phyloP scores from a whole-genome alignment of 768 basidiomycete genomes.

The Hemileccinum rubropunctum region DNA sequence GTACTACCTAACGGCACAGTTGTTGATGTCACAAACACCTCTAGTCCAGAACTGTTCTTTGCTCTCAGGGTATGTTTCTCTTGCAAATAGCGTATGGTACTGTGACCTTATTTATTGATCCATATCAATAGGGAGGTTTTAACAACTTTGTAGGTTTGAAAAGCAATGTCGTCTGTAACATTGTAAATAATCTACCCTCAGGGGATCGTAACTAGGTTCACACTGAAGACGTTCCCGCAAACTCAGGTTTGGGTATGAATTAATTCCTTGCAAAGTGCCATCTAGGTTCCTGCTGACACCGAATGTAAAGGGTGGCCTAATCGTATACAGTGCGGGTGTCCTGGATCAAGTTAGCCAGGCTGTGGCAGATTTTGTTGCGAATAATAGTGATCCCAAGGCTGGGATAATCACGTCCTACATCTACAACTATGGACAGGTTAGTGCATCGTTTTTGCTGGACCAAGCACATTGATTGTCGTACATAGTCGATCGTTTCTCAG shows the following conservation, averaged over 20 bases:
- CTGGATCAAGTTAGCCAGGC: constrained; percentile 16
- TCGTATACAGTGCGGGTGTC: constrained; percentile 25
- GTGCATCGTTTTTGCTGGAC: neutral
- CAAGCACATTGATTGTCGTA: neutral
- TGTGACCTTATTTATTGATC: neutral
- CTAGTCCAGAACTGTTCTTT: constrained; percentile 41
- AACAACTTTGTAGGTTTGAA: constrained; percentile 52
- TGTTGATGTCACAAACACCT: constrained; percentile 28
- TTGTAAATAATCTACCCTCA: constrained; percentile 10
- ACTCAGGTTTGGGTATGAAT: constrained; percentile 56
- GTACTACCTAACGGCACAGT: constrained; percentile 47
- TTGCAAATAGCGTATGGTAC: neutral
- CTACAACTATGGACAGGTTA: constrained; percentile 6
- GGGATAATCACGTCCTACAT: constrained; percentile 45
- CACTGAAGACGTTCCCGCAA: constrained; percentile 52
- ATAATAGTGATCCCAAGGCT: constrained; percentile 22
- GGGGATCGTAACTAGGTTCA: constrained; percentile 62
- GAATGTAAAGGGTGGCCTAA: constrained; percentile 47
- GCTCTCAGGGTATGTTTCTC: constrained; percentile 36
- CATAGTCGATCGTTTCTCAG: constrained; percentile 12
- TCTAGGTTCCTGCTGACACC: neutral
- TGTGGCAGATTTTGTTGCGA: constrained; percentile 19
- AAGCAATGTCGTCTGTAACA: neutral
- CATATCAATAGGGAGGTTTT: constrained; percentile 55
- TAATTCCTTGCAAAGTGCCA: too few relatives aligned